These are phyloP conservation scores for Achlya hypogyna DNA, from an alignment of 352 stramenopile species.

Conservation along the genomic window DNA sequence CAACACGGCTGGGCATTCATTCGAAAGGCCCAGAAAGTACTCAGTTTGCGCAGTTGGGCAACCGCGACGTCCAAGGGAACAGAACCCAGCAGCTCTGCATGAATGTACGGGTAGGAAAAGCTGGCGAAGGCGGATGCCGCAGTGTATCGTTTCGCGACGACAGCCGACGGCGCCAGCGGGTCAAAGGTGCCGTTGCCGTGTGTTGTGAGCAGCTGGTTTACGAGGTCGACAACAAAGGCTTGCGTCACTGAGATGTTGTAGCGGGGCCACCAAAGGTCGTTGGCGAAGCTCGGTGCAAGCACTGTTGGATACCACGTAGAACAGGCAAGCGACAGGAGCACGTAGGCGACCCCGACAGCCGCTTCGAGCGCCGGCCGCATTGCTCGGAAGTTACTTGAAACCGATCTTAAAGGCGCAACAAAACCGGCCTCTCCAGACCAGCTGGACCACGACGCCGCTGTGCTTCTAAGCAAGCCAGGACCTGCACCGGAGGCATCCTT, in stretches of 20 bases:
- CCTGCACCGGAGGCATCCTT: no score
- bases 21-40: neutral
- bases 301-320: neutral
- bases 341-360: neutral
- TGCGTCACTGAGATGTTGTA: neutral
- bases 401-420: neutral
- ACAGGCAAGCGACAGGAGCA: neutral
- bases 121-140: neutral
- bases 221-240: neutral
- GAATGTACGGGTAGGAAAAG: neutral
- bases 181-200: neutral
- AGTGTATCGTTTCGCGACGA: neutral
- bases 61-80: neutral
- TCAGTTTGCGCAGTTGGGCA: neutral
- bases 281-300: neutral
- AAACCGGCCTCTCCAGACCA: neutral
- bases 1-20: neutral
- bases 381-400: neutral
- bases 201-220: neutral
- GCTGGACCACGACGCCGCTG: neutral
- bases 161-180: neutral
- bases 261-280: conserved; percentile 1
- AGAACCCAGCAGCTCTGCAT: neutral
- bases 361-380: neutral
- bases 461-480: no score